A percentile compares a stretch with the other conserved stretches of the same genome.
Evolutionary conservation across 306 rosid species (phyloP).

Genomic region (Trifolium dubium): DNA sequence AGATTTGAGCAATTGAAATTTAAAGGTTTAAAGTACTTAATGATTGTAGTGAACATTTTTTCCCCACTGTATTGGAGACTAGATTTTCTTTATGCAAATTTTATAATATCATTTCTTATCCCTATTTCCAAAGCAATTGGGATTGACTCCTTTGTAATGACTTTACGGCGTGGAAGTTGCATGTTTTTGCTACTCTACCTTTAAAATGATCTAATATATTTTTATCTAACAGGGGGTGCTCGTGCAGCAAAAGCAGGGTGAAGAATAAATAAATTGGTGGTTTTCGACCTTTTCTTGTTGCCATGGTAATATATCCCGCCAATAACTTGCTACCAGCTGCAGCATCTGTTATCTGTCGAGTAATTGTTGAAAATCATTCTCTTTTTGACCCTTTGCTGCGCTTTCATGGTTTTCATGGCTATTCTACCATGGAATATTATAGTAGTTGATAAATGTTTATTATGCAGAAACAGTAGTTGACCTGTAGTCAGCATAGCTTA

Average conservation of each 20-base stretch:
- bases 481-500: constrained; percentile 48
- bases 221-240: constrained; percentile 57
- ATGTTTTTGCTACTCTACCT: constrained; percentile 27
- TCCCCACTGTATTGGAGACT: neutral
- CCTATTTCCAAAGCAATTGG: constrained; percentile 8
- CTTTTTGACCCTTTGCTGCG: constrained; percentile 46
- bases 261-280: constrained; percentile 39
- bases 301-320: constrained; percentile 49
- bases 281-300: constrained; percentile 27
- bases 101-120: constrained; percentile 20
- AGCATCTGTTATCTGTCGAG: constrained; percentile 56
- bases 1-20: constrained; percentile 14
- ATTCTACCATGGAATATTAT: constrained; percentile 44
- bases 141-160: constrained; percentile 20
- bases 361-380: constrained; percentile 35
- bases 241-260: constrained; percentile 58
- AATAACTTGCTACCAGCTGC: constrained; percentile 58
- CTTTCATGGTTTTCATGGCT: constrained; percentile 41
- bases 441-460: constrained; percentile 37
- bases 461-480: constrained; percentile 41
- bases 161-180: constrained; percentile 17
- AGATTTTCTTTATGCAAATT: neutral
- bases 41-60: constrained; percentile 30
- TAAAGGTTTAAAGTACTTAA: neutral
- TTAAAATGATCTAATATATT: constrained; percentile 38